phyloP scores from a whole-genome alignment of 345 rosid genomes.

The Excoecaria cochinchinensis region DNA sequence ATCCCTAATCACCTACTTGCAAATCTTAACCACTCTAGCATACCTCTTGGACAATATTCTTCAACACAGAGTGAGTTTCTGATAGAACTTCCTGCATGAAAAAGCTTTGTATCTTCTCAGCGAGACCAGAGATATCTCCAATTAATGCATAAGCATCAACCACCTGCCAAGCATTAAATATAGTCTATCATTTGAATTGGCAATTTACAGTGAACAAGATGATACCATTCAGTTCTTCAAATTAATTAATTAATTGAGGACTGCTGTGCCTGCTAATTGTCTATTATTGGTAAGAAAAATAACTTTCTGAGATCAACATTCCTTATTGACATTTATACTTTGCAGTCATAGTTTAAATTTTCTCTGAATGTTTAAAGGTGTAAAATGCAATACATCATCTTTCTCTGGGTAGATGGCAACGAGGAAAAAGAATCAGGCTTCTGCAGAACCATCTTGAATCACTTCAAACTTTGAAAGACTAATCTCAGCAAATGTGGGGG shows the following conservation, averaged over 20 bases:
- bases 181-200: conserved; percentile 1
- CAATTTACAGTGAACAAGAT: neutral
- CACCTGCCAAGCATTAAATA: conserved; percentile 51
- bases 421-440: neutral
- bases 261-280: neutral
- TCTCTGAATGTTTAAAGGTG: neutral
- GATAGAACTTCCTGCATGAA: conserved; percentile 98
- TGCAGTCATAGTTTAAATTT: neutral
- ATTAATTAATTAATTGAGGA: neutral
- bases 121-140: conserved; percentile 96
- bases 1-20: neutral
- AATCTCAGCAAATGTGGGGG: neutral
- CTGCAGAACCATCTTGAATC: neutral
- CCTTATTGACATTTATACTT: neutral
- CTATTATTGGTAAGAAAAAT: neutral
- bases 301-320: neutral
- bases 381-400: neutral
- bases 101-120: conserved; percentile 96
- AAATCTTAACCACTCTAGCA: conserved; percentile 17
- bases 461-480: neutral
- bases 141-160: conserved; percentile 98
- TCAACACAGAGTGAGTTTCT: conserved; percentile 78
- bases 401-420: neutral
- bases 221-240: neutral
- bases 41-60: conserved; percentile 81